phyloP scores from a whole-genome alignment of 805 yeast species.

The Allodekkera sacchari region DNA sequence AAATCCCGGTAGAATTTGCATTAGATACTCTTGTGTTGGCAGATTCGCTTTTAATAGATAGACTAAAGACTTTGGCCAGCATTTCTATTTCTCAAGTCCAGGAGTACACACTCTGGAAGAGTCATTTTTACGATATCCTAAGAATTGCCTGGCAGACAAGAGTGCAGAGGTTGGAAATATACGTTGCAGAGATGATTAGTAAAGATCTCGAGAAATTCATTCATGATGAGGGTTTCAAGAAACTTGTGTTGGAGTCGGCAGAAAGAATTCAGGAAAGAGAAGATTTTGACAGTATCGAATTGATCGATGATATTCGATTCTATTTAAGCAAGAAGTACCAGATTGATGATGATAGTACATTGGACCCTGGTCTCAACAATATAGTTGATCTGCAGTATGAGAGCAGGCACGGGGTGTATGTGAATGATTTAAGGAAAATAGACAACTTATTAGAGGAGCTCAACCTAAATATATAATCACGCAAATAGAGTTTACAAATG shows the following conservation, averaged over 20 bases:
- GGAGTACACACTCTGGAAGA: constrained; percentile 21
- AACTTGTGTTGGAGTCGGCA: constrained; percentile 29
- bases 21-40: constrained; percentile 52
- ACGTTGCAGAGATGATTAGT: constrained; percentile 53
- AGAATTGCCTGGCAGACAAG: constrained; percentile 62
- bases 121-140: constrained; percentile 44
- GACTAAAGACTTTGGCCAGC: constrained; percentile 59
- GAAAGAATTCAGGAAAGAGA: constrained; percentile 48
- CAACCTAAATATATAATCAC: background rate
- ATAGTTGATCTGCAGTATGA: constrained; percentile 8
- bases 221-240: constrained; percentile 29
- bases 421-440: constrained; percentile 29
- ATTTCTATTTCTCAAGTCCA: constrained; percentile 30
- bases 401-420: constrained; percentile 20
- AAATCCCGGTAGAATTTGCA: constrained; percentile 41
- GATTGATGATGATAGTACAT: constrained; percentile 16
- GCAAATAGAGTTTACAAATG: background rate
- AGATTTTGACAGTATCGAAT: constrained; percentile 72
- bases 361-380: constrained; percentile 9
- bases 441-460: constrained; percentile 32
- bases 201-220: constrained; percentile 32
- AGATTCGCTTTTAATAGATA: constrained; percentile 51
- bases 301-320: constrained; percentile 69
- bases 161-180: constrained; percentile 56
- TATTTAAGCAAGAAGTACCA: constrained; percentile 37